phyloP scores from a whole-genome alignment of 805 yeast genomes.

The Kluyveromyces wickerhamii region DNA sequence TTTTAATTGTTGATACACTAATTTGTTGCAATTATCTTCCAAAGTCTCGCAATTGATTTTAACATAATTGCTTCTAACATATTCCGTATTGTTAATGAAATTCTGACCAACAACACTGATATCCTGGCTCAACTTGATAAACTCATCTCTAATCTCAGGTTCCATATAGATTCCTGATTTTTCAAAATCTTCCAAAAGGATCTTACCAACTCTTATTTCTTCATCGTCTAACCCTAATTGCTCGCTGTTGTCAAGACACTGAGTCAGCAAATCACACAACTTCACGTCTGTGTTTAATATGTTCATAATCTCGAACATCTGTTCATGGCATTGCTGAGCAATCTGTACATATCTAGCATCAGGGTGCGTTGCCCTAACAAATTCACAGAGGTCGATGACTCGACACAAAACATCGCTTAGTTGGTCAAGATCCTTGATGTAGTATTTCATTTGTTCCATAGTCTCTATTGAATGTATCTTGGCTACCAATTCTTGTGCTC shows the following conservation, averaged over 20 bases:
- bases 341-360: constrained; percentile 58
- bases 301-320: constrained; percentile 91
- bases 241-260: constrained; percentile 39
- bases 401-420: constrained; percentile 83
- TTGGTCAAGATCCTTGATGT: constrained; percentile 65
- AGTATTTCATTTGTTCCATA: constrained; percentile 38
- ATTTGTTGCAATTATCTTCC: constrained; percentile 12
- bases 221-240: constrained; percentile 47
- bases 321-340: constrained; percentile 82
- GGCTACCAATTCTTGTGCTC: constrained; percentile 56
- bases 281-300: constrained; percentile 76
- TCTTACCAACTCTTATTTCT: constrained; percentile 74
- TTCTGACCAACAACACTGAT: constrained; percentile 77
- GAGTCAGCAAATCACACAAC: constrained; percentile 51
- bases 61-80: constrained; percentile 14
- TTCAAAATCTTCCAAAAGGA: constrained; percentile 76
- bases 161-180: constrained; percentile 84
- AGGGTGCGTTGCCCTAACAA: constrained; percentile 85
- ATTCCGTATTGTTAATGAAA: constrained; percentile 36
- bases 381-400: constrained; percentile 90
- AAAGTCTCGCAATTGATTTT: constrained; percentile 19
- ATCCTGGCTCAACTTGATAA: constrained; percentile 70
- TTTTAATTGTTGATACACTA: constrained; percentile 22
- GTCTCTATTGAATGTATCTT: constrained; percentile 44
- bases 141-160: constrained; percentile 52